Evolutionary conservation across 352 stramenopile genomes (phyloP).

Genomic region (Phytophthora cactorum): DNA sequence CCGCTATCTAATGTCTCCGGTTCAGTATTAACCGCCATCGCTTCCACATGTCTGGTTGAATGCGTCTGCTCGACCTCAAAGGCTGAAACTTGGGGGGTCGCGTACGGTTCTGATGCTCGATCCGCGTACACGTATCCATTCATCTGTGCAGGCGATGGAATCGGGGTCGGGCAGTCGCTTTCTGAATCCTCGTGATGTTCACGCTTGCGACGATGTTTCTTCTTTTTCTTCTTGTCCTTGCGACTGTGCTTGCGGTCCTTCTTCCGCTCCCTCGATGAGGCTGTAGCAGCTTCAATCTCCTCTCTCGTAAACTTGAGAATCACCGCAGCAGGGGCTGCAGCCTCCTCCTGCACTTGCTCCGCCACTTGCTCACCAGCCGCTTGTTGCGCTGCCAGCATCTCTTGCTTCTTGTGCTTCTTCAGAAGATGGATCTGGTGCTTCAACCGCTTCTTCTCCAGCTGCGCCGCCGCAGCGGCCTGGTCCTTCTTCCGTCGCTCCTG

Average conservation of each 20-base stretch:
- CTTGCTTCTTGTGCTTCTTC: slow-evolving; percentile 72
- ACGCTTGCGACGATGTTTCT: slow-evolving; percentile 46
- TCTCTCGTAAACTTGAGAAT: slow-evolving; percentile 47
- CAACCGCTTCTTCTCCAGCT: slow-evolving; percentile 51
- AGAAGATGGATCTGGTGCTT: slow-evolving; percentile 55
- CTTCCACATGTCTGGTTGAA: slow-evolving; percentile 3
- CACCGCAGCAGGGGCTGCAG: slow-evolving; percentile 4
- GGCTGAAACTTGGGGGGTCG: slow-evolving; percentile 21
- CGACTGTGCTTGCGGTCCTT: slow-evolving; percentile 66
- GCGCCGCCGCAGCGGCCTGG: slow-evolving; percentile 11
- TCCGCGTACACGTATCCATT: slow-evolving; percentile 55
- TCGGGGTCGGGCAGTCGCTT: slow-evolving; percentile 50
- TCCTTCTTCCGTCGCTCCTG: slow-evolving; percentile 42
- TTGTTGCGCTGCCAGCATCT: slow-evolving; percentile 19
- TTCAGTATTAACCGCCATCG: slow-evolving; percentile 12
- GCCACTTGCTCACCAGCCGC: not conserved
- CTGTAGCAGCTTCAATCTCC: slow-evolving; percentile 43
- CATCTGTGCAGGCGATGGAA: slow-evolving; percentile 55
- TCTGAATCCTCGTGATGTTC: slow-evolving; percentile 58
- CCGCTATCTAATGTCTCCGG: slow-evolving; percentile 12
- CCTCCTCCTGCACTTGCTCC: slow-evolving; percentile 12
- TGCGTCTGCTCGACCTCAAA: slow-evolving; percentile 13
- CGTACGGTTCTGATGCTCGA: slow-evolving; percentile 23
- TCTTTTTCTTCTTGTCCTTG: slow-evolving; percentile 60
- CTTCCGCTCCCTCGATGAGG: slow-evolving; percentile 42